Evolutionary conservation across 108 stramenopile species (phyloP).

Genomic region (Nannochloropsis gaditana): DNA sequence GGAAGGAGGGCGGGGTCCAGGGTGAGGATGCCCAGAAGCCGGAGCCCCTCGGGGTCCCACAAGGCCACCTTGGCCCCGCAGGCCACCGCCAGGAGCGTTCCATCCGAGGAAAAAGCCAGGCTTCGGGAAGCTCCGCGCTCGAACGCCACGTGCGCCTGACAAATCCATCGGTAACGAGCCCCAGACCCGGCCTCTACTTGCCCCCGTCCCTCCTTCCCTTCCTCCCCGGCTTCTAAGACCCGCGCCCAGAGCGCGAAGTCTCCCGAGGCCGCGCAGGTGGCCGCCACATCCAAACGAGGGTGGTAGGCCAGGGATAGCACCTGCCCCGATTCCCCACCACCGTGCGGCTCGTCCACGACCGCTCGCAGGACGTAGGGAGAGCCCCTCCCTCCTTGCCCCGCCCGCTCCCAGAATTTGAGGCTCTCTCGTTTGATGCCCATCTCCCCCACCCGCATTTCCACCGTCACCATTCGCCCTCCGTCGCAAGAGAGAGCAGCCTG

Average conservation of each 20-base stretch:
- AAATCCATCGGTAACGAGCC: neutral
- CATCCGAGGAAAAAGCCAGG: neutral
- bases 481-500: neutral
- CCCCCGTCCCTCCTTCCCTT: neutral
- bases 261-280: neutral
- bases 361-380: neutral
- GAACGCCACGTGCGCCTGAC: neutral
- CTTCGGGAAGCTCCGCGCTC: neutral
- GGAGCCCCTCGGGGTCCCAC: neutral
- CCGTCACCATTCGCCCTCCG: neutral
- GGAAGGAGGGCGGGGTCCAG: neutral
- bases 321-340: neutral
- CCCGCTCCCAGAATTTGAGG: slow-evolving; percentile 2
- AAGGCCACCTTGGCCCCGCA: neutral
- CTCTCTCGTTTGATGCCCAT: neutral
- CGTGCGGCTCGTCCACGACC: neutral
- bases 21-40: neutral
- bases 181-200: neutral
- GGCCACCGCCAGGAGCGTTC: neutral
- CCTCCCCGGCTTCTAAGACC: neutral
- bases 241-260: neutral
- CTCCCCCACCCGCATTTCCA: neutral
- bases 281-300: neutral
- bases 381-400: neutral
- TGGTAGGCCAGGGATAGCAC: neutral